These are phyloP conservation scores for Kuraishia borneana DNA, from an alignment of 805 yeast genomes.

Conservation along the genomic window DNA sequence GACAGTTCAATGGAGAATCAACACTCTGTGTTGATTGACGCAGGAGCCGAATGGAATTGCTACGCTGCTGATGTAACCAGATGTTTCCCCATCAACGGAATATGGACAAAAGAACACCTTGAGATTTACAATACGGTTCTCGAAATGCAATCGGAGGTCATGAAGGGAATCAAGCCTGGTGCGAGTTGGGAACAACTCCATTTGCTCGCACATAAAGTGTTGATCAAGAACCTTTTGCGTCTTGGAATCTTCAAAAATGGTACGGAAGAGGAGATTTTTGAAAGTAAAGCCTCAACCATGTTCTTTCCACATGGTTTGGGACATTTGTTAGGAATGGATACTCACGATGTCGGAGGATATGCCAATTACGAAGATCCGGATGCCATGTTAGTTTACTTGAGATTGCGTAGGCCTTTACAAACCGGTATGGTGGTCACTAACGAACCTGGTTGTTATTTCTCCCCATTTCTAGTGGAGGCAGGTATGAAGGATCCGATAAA, in stretches of 20 bases:
- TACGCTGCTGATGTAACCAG: constrained; percentile 93
- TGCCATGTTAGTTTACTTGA: constrained; percentile 62
- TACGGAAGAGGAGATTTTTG: constrained; percentile 50
- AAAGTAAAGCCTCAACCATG: constrained; percentile 59
- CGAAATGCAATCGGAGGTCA: constrained; percentile 70
- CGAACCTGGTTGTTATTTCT: constrained; percentile 92
- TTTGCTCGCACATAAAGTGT: constrained; percentile 62
- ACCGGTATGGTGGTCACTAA: constrained; percentile 83
- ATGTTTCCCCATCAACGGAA: constrained; percentile 86
- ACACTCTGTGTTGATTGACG: constrained; percentile 74
- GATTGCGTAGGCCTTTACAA: constrained; percentile 65
- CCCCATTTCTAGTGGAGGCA: constrained; percentile 66
- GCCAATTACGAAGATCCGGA: constrained; percentile 81
- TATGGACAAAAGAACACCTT: constrained; percentile 81
- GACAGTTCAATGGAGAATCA: constrained; percentile 50
- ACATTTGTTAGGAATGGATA: constrained; percentile 87
- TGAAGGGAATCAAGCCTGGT: constrained; percentile 73
- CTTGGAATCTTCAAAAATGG: constrained; percentile 66
- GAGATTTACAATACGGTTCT: constrained; percentile 70
- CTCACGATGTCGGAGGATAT: constrained; percentile 90
- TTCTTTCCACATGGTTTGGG: constrained; percentile 97
- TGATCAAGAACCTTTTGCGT: constrained; percentile 58
- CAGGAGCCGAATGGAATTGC: constrained; percentile 95
- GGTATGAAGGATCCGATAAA: constrained; percentile 40
- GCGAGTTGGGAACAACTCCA: constrained; percentile 81